Base-by-base conservation (phyloP, 2,329 filamentous ascomycete genomes). In the Exophiala xenobiotica region DNA sequence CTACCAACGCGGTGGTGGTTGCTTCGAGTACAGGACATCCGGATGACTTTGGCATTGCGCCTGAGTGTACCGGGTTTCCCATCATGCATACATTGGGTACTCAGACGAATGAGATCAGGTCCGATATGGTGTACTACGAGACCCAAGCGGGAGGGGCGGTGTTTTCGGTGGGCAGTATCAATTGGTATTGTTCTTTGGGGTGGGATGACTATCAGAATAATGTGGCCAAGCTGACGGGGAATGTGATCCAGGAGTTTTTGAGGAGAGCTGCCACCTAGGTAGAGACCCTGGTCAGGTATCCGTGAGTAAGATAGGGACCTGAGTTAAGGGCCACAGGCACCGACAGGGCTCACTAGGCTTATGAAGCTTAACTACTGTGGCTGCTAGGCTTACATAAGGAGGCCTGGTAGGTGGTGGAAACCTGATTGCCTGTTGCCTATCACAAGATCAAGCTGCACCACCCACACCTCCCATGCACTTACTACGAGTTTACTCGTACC, bases 151-250 rank as follows among this genome's bases (percentile, higher is more conserved):
- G 62, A 3, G 61, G 61, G 4, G 60, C 51, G 4, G 54, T 65
- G 5, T 65, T 65, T 23, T 54, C 56, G 2, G 63, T 65, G 6
- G 64, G 63, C 0, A 64, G 62, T 45, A 65, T 65, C 40, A 65
- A 63, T 38, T 65, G 63, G 64, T 62, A 57, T 29, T 49, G 53
- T 37, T 55, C 51, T 22, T 40, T 65, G 5, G 63, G 38, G 1
- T 65, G 59, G 56, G 57, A 64, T 27, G 49, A 51, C 20, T 65
- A 64, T 47, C 14, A 61, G 11, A 65, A 65, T 38, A 58, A 62
- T 39, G 54, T 65, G 18, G 63, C 64, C 16, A 54, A 27, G 27
- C n/a, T 64, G 33, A 65, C 63, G 2, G 51, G 49, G 2, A 65
- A 65, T 49, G 58, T 64, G 12, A 44, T 64, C 3, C 46, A 46